Base-by-base conservation (phyloP, 805 yeast species). In the Kodamaea hsintzibuensis region DNA sequence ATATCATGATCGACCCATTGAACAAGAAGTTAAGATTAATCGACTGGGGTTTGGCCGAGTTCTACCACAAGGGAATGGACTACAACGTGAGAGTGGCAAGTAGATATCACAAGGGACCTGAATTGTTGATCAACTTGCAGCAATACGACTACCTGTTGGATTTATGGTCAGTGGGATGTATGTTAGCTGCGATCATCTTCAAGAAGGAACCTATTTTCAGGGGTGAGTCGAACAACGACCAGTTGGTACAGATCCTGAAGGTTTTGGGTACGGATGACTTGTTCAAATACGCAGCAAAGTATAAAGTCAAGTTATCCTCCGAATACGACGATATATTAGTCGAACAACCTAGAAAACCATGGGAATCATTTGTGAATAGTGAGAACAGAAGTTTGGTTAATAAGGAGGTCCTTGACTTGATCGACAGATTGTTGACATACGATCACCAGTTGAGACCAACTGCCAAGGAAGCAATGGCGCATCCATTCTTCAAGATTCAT, bases 21-120 rank as follows among this genome's bases (percentile, higher is more conserved):
- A 80, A 78, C 57, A 84, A 74, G 69, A 83, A 82, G 64, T 73
- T 92, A 61, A 81, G 96, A 58, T 80, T 91, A 59, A 91, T 92
- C 52, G 98, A 92, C 71, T 92, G 97, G 97, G 98, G 98, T 7
- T 74, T 92, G 50, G 97, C 98, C 7, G 98, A 92, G 69, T 91
- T 90, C 67, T 91, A 91, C 66, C 97, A 92, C 67, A 84, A 90
- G 19, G 91, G 91, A 12, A 88, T 84, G 67, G 96, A 90, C 63
- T 92, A 89, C 65, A 92, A 92, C 65, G 97, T 92, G 17, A 80
- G 98, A 59, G 98, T 92, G 14, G 97, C 98, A 1, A 89, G 96
- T 4, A 76, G 98, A 60, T 91, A 90, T 68, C 92, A 88, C 71
- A 92, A 92, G 71, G 97, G 97, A 2, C 98, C 98, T 2, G 98